Percentiles rank a stretch among this genome's conserved stretches.
Conservation (phyloP, 164 flowering plant species). For the Paratinospora sagittata region DNA sequence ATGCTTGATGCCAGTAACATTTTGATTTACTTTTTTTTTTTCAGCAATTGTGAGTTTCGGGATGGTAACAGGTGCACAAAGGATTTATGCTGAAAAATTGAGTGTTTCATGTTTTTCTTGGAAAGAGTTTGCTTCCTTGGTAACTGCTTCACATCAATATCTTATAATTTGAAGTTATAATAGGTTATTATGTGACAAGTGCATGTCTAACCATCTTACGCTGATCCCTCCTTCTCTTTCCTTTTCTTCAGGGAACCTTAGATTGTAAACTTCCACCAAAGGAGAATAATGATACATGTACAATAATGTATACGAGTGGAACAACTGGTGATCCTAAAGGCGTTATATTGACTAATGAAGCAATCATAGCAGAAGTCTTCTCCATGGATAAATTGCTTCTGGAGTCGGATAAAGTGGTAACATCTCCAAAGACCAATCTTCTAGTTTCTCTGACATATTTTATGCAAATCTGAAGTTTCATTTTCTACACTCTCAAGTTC, state of each 20-base stretch:
- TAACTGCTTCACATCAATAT: constrained; percentile 18
- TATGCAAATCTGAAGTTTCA: not conserved
- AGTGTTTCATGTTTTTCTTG: constrained; percentile 83
- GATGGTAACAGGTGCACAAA: constrained; percentile 45
- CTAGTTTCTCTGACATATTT: not conserved
- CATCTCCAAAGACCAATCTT: not conserved
- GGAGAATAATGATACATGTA: constrained; percentile 2
- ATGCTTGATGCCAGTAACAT: not conserved
- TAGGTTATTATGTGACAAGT: too few species aligned
- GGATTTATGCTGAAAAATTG: constrained; percentile 60
- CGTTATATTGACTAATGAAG: constrained; percentile 29
- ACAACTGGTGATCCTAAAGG: constrained; percentile 13
- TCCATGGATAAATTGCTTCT: constrained; percentile 46
- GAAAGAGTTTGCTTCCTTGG: constrained; percentile 69
- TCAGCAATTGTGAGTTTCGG: constrained; percentile 93
- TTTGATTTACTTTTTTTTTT: constrained; percentile 12
- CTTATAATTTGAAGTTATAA: not conserved
- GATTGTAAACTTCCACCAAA: constrained; percentile 25
- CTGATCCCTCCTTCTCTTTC: not conserved
- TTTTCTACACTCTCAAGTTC: not conserved
- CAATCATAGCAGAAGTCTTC: constrained; percentile 57
- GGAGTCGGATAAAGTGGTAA: constrained; percentile 72
- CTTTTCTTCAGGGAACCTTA: constrained; percentile 45
- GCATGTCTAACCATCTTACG: too few species aligned
- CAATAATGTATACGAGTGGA: constrained; percentile 15